Percentiles rank a stretch among this genome's conserved stretches.
These are phyloP conservation scores for Neocucurbitaria cava DNA, from an alignment of 2,329 filamentous ascomycete genomes.

Conservation along the genomic window DNA sequence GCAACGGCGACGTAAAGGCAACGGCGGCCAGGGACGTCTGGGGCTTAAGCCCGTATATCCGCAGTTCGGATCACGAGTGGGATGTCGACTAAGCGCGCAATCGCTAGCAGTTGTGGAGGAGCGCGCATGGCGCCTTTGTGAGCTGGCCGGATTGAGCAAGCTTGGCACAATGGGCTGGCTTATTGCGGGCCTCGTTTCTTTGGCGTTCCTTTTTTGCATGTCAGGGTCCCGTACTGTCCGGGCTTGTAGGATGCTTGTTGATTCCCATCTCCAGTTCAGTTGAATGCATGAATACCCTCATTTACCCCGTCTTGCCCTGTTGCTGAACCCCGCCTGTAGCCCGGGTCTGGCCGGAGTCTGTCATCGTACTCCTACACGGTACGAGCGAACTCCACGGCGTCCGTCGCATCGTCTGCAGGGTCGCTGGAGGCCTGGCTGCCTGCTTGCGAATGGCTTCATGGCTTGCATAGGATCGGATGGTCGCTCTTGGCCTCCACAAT, in stretches of 20 bases:
- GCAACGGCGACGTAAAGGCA: conserved; percentile 55
- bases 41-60: conserved; percentile 55
- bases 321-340: background rate
- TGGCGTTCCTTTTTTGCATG: background rate
- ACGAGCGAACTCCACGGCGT: background rate
- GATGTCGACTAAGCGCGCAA: conserved; percentile 48
- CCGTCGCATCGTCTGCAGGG: background rate
- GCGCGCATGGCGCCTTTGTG: background rate
- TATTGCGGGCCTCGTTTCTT: conserved; percentile 4
- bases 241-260: background rate
- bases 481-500: background rate
- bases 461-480: background rate
- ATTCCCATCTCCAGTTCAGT: background rate
- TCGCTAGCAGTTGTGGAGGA: background rate
- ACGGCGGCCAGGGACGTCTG: conserved; percentile 49
- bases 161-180: background rate
- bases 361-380: no score
- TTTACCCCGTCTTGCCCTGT: background rate
- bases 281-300: background rate
- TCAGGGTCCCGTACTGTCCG: background rate
- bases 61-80: conserved; percentile 55
- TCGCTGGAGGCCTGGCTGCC: background rate
- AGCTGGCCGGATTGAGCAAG: background rate
- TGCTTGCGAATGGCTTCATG: background rate
- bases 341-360: background rate